Conservation (phyloP, 441 rosid genomes). For the Gossypium armourianum region DNA sequence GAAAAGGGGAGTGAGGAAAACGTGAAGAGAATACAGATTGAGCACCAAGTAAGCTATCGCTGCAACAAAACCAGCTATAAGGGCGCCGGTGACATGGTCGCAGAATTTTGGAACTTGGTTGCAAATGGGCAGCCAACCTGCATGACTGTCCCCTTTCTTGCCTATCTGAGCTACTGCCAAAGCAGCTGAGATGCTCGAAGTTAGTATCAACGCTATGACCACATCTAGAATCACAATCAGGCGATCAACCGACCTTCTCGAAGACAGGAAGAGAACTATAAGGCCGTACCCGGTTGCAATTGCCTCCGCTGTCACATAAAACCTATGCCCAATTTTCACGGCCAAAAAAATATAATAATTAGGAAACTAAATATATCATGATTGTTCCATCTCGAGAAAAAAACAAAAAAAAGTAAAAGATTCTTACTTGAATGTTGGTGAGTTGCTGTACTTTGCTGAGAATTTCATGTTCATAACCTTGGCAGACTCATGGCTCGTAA, state of each 20-base stretch:
- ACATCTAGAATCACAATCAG: slow-evolving; percentile 29
- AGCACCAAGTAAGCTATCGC: slow-evolving; percentile 26
- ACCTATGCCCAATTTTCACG: slow-evolving; percentile 19
- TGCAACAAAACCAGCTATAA: slow-evolving; percentile 34
- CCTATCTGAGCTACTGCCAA: slow-evolving; percentile 45
- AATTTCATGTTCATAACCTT: slow-evolving; percentile 43
- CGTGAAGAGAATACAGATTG: slow-evolving; percentile 27
- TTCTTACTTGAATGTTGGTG: slow-evolving; percentile 41
- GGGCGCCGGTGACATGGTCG: slow-evolving; percentile 30
- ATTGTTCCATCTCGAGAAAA: not conserved
- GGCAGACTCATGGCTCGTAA: slow-evolving; percentile 36
- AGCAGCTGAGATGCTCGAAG: slow-evolving; percentile 44
- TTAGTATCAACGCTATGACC: slow-evolving; percentile 31
- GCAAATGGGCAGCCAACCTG: slow-evolving; percentile 53
- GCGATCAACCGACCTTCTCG: slow-evolving; percentile 21
- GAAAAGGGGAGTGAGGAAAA: slow-evolving; percentile 28
- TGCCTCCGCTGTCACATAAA: slow-evolving; percentile 42
- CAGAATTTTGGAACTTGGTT: slow-evolving; percentile 40
- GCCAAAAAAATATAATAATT: not conserved
- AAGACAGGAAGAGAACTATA: slow-evolving; percentile 24
- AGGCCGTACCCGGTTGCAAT: slow-evolving; percentile 33
- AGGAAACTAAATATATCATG: not conserved
- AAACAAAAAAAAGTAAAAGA: not conserved
- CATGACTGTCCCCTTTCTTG: slow-evolving; percentile 44
- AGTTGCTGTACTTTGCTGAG: slow-evolving; percentile 37